These are phyloP conservation scores for Sarocladium kiliense DNA, from an alignment of 2,329 filamentous ascomycete genomes.

Conservation along the genomic window DNA sequence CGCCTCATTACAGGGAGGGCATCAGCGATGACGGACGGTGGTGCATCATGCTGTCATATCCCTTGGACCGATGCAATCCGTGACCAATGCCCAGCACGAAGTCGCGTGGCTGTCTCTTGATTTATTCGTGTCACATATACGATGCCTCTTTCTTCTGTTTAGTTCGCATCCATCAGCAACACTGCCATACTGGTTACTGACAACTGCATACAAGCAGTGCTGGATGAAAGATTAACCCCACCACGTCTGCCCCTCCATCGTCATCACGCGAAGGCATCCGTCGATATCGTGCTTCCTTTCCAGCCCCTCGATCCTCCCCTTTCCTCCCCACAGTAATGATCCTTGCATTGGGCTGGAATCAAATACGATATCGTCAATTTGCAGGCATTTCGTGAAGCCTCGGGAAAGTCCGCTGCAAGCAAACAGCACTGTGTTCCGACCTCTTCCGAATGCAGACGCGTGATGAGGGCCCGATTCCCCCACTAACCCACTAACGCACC, in stretches of 20 bases:
- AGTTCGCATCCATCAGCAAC: too few species aligned
- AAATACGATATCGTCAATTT: background rate
- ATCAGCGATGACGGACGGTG: background rate
- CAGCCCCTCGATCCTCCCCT: slow-evolving; percentile 1
- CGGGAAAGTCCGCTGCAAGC: background rate
- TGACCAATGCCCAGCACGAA: background rate
- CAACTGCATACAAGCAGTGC: too few species aligned
- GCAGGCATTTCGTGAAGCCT: background rate
- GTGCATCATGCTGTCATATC: background rate
- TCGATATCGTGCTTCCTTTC: background rate
- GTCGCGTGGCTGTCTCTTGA: background rate
- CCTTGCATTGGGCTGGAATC: background rate
- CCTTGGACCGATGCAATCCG: background rate
- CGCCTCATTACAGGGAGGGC: background rate
- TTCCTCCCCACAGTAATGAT: background rate
- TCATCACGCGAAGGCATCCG: background rate
- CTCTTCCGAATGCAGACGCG: background rate
- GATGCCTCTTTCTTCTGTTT: too few species aligned
- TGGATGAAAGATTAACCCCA: slow-evolving; percentile 1
- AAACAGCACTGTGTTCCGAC: background rate
- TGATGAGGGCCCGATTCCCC: background rate
- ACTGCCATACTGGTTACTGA: too few species aligned
- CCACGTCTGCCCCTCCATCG: background rate
- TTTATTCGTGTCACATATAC: too few species aligned
- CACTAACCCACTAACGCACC: background rate